Conservation (phyloP, 2,329 filamentous ascomycete genomes). For the Aspergillus sp. region DNA sequence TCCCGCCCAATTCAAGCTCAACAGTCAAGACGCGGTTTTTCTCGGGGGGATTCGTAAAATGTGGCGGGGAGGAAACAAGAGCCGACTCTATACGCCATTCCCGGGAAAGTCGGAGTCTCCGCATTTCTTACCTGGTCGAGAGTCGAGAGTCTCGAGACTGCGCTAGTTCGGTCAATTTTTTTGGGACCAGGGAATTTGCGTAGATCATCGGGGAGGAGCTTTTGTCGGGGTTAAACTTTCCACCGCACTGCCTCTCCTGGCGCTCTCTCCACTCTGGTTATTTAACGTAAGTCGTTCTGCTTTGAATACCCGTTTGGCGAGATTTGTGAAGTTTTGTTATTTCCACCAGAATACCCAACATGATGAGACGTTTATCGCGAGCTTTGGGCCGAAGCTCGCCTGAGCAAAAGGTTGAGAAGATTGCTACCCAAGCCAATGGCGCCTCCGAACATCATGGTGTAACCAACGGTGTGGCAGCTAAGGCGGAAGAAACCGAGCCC, state of each 20-base stretch:
- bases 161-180: background rate
- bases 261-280: background rate
- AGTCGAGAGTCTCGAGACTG: background rate
- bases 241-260: background rate
- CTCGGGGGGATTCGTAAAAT: background rate
- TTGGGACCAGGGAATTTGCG: background rate
- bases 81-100: background rate
- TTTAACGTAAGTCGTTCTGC: background rate
- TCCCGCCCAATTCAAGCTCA: background rate
- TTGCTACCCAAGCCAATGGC: background rate
- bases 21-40: background rate
- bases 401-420: conserved; percentile 1
- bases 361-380: conserved; percentile 9
- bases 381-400: conserved; percentile 1
- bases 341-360: background rate
- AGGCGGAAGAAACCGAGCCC: background rate
- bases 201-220: conserved; percentile 3
- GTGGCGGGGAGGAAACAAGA: conserved; percentile 2
- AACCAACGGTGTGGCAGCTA: background rate
- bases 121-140: background rate
- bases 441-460: background rate
- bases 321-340: background rate
- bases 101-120: background rate
- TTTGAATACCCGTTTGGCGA: background rate
- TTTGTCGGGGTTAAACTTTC: background rate